Evolutionary conservation across 805 yeast genomes (phyloP).

Genomic region (Jamesozyma gamospora): DNA sequence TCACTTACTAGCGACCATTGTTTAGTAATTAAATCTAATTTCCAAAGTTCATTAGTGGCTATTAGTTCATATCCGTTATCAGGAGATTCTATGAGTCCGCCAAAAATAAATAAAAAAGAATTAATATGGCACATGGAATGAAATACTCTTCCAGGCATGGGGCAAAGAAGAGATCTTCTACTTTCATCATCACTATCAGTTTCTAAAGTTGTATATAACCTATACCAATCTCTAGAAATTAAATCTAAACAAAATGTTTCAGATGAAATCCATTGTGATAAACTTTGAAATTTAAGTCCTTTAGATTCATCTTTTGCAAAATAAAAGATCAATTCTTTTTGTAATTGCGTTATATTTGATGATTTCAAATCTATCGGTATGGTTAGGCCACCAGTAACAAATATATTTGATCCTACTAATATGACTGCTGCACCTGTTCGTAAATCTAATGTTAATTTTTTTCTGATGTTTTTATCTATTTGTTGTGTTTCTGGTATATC

Average conservation of each 20-base stretch:
- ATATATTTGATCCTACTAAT: slow-evolving; percentile 47
- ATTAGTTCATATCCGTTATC: slow-evolving; percentile 28
- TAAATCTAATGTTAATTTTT: slow-evolving; percentile 43
- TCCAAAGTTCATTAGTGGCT: slow-evolving; percentile 65
- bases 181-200: slow-evolving; percentile 2
- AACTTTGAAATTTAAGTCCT: slow-evolving; percentile 14
- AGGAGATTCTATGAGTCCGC: slow-evolving; percentile 47
- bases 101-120: slow-evolving; percentile 47
- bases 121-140: slow-evolving; percentile 48
- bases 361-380: slow-evolving; percentile 41
- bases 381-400: slow-evolving; percentile 58
- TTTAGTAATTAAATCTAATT: slow-evolving; percentile 41
- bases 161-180: background rate
- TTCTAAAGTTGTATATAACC: slow-evolving; percentile 24
- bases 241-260: slow-evolving; percentile 54
- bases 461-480: slow-evolving; percentile 32
- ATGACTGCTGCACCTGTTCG: slow-evolving; percentile 61
- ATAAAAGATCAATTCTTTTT: slow-evolving; percentile 30
- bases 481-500: slow-evolving; percentile 12
- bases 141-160: slow-evolving; percentile 36
- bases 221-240: slow-evolving; percentile 48
- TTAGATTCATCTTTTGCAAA: slow-evolving; percentile 19
- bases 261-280: slow-evolving; percentile 40
- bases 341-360: slow-evolving; percentile 33
- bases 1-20: slow-evolving; percentile 45